Base-by-base conservation (phyloP, 176 grass and related monocot genomes). In the Guadua angustifolia region DNA sequence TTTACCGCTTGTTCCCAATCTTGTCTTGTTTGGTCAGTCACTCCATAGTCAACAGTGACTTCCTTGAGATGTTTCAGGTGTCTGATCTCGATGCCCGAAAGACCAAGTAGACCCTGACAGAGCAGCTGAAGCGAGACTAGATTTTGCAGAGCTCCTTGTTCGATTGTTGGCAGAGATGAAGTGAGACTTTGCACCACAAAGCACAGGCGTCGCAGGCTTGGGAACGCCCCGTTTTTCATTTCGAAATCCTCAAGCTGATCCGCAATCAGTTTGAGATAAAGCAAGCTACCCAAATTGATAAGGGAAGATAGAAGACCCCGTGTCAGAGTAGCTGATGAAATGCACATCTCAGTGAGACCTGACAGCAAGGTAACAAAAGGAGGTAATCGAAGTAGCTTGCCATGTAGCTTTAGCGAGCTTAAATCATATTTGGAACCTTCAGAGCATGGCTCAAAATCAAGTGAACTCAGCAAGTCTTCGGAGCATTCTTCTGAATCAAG, bases 401-500 rank as follows among this genome's bases (percentile, higher is more conserved):
- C 87, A 59, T 73, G 26, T 32, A 88, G 25, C 68, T 88, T 88
- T 6, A 88, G 47, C 13, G 81, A 84, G 25, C 59, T 73, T 44
- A 88, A 40, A 84, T 47, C 69, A 68, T 88, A 84, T 58, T 35
- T 84, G 25, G 17, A 88, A 57, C 58, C 86, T 57, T 88, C 80
- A 0, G 66, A 47, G 74, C 80, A 88, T 64, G 66, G 35, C 46
- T 88, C 44, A 1, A 88, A 79, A 25, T 9, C 11, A 53, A 88
- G 46, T 18, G 80, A 79, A 21, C 71, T 79, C 25, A 88, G 10
- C 4, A 88, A 17, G 46, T 84, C 62, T 73, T 84, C 69, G 0
- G 10, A n/a, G 9, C 4, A 58, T 58, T 79, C 60, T 79, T 74
- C 50, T 0, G 18, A 73, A 65, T 79, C 81, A 79, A 84, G 67